Percentiles rank a stretch among this genome's conserved stretches.
Evolutionary conservation across 108 stramenopile genomes (phyloP).

Genomic region (Seminavis robusta): DNA sequence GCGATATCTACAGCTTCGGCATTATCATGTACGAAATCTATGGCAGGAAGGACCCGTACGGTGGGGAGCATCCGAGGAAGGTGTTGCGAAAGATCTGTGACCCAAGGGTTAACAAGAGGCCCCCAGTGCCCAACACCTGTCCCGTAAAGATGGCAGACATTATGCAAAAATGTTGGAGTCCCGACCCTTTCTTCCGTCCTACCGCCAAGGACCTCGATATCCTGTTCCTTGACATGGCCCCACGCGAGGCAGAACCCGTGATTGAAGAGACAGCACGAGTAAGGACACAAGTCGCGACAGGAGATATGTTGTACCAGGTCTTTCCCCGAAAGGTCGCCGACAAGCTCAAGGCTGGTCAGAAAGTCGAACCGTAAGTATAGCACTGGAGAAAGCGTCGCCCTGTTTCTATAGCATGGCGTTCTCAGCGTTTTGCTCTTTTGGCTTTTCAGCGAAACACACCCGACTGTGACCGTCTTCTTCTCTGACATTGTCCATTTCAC

Average conservation of each 20-base stretch:
- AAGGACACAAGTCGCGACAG: background rate
- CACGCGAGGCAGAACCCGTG: constrained; percentile 27
- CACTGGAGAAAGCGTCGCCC: no score
- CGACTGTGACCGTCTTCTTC: constrained; percentile 73
- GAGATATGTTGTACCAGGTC: constrained; percentile 21
- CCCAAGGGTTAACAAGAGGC: constrained; percentile 40
- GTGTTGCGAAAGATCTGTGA: constrained; percentile 38
- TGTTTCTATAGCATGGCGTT: no score
- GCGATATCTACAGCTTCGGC: constrained; percentile 65
- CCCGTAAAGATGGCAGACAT: constrained; percentile 11
- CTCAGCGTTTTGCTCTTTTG: no score
- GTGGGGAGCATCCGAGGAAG: constrained; percentile 29
- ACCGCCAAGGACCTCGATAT: constrained; percentile 42
- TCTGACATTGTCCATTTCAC: constrained; percentile 83
- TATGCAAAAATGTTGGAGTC: constrained; percentile 8
- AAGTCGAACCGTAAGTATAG: constrained; percentile 37
- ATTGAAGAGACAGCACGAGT: no score
- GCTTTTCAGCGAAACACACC: no score
- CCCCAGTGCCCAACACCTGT: constrained; percentile 27
- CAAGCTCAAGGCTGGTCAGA: constrained; percentile 29
- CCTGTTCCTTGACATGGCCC: constrained; percentile 21
- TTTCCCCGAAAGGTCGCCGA: constrained; percentile 59
- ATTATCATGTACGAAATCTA: constrained; percentile 45
- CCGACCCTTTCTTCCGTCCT: constrained; percentile 17
- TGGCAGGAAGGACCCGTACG: constrained; percentile 51